Conservation (phyloP, 2,329 filamentous ascomycete species). For the Alternaria rosae region DNA sequence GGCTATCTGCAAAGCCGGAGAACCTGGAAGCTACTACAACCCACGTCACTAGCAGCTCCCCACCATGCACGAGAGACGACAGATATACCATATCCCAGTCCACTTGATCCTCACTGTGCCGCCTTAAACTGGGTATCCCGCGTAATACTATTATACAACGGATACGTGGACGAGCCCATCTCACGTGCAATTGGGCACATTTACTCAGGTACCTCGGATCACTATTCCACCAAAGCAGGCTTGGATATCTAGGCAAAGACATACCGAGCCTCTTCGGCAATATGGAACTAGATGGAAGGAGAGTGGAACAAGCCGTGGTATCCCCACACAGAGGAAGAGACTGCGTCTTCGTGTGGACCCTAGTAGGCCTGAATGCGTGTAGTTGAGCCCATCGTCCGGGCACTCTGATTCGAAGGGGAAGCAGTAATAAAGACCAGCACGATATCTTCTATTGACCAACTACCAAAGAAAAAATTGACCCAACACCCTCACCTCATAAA, state of each 20-base stretch:
- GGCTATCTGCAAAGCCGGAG: slow-evolving; percentile 7
- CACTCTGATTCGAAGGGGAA: not conserved
- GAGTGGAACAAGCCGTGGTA: slow-evolving; percentile 11
- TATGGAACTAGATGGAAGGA: slow-evolving; percentile 13
- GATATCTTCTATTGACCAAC: not conserved
- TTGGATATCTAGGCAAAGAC: slow-evolving; percentile 2
- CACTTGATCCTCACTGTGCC: not conserved
- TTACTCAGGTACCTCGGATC: slow-evolving; percentile 8
- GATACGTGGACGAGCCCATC: not conserved
- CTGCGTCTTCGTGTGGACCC: slow-evolving; percentile 14
- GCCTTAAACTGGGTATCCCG: not conserved
- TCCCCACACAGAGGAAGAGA: slow-evolving; percentile 10
- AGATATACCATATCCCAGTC: slow-evolving; percentile 6
- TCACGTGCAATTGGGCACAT: not conserved
- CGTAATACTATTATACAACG: slow-evolving; percentile 11
- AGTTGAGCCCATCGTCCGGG: slow-evolving; percentile 1
- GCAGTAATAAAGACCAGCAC: slow-evolving; percentile 22
- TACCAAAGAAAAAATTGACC: not conserved
- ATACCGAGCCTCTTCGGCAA: slow-evolving; percentile 15
- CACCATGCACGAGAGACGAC: slow-evolving; percentile 8
- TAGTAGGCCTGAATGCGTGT: slow-evolving; percentile 8
- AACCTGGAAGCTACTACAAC: slow-evolving; percentile 4
- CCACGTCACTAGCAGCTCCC: slow-evolving; percentile 15
- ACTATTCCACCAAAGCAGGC: slow-evolving; percentile 4
- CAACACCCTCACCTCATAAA: not conserved